phyloP scores from a whole-genome alignment of 2,329 filamentous ascomycete genomes.

The Botrytis medusae region DNA sequence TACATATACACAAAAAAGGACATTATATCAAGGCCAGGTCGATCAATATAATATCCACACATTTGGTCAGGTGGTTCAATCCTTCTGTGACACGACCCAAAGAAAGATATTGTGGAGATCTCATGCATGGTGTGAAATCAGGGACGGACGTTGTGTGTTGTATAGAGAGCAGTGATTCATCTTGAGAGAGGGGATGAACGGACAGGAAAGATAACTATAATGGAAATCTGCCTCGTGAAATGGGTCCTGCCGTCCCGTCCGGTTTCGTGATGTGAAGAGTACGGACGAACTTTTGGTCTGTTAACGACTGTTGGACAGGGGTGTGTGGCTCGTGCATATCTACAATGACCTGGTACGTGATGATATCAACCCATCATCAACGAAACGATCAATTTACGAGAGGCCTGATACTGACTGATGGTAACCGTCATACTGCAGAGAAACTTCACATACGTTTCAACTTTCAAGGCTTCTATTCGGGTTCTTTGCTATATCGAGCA shows the following conservation, averaged over 20 bases:
- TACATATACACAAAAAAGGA: not conserved
- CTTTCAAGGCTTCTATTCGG: not conserved
- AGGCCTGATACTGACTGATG: not conserved
- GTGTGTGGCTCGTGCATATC: slow-evolving; percentile 13
- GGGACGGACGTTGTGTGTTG: slow-evolving; percentile 2
- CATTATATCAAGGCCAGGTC: not conserved
- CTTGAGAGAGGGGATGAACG: not conserved
- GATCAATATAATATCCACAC: not conserved
- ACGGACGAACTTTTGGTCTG: slow-evolving; percentile 12
- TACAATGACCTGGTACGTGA: not conserved
- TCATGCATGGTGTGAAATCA: slow-evolving; percentile 7
- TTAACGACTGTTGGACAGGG: slow-evolving; percentile 4
- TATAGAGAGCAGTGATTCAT: not conserved
- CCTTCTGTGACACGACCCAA: slow-evolving; percentile 21
- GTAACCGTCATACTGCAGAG: not conserved
- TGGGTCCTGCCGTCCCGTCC: slow-evolving; percentile 4
- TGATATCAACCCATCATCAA: not conserved
- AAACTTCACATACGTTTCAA: not conserved
- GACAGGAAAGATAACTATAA: not conserved
- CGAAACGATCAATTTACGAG: not conserved
- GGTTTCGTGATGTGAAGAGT: not conserved
- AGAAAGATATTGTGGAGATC: slow-evolving; percentile 8
- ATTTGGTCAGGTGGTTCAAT: slow-evolving; percentile 18
- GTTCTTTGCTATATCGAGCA: not conserved
- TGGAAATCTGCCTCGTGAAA: slow-evolving; percentile 9